Evolutionary conservation across 257 asterid species (phyloP).

Genomic region (Przewalskia tangutica): DNA sequence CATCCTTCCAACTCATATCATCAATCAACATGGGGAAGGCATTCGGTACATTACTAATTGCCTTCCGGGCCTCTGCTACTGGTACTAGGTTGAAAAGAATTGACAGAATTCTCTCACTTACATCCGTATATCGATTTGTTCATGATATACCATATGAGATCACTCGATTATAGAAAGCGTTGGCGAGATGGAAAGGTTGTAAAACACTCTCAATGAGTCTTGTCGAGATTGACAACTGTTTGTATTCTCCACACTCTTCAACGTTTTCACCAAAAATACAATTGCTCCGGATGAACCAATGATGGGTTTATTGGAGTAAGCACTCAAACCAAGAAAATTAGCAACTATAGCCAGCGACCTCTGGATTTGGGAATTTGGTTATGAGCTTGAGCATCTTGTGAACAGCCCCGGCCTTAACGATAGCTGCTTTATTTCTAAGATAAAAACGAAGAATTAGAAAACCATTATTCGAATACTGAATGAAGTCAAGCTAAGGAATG

Average conservation of each 20-base stretch:
- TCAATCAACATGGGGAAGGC: constrained; percentile 52
- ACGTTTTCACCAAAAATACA: constrained; percentile 40
- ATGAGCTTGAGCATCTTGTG: constrained; percentile 69
- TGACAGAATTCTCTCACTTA: constrained; percentile 63
- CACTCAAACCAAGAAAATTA: constrained; percentile 79
- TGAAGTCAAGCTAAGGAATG: not conserved
- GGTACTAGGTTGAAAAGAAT: constrained; percentile 58
- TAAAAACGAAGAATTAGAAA: not conserved
- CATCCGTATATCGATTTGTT: constrained; percentile 50
- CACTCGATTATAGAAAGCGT: constrained; percentile 40
- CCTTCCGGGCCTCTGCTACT: constrained; percentile 53
- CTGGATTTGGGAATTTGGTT: constrained; percentile 15
- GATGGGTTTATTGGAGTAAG: constrained; percentile 62
- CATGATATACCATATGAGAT: constrained; percentile 42
- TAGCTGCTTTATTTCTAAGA: constrained; percentile 76
- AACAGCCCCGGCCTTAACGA: constrained; percentile 77
- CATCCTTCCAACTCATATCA: constrained; percentile 64
- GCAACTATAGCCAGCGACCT: constrained; percentile 64
- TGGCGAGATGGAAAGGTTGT: constrained; percentile 76
- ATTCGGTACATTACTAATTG: constrained; percentile 42
- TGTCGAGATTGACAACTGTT: constrained; percentile 33
- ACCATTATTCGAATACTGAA: not conserved
- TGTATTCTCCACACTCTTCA: constrained; percentile 14
- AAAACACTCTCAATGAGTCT: constrained; percentile 68
- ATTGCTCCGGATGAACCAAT: constrained; percentile 80